Base-by-base conservation (phyloP, 768 basidiomycete genomes). In the Hericium erinaceus region DNA sequence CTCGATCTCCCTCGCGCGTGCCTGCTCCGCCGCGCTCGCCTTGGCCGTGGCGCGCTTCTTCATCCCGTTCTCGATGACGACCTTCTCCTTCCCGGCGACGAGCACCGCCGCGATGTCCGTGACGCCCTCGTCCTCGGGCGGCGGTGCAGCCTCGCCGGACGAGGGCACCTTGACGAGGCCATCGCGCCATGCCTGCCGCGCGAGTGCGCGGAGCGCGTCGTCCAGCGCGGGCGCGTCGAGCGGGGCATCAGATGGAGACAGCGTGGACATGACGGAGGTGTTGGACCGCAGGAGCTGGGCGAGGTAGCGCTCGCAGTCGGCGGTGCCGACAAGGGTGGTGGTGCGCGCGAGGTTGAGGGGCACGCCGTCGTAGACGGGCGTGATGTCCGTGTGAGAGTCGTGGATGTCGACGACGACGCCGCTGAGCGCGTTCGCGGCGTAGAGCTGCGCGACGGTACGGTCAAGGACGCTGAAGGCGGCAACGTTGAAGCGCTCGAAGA, bases 401-500 rank as follows among this genome's bases (percentile, higher is more conserved):
- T 84, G 87, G 60, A 97, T 81, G 70, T 95, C 94, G 58, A 97
- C 77, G 41, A 92, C 82, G 52, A 95, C 71, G 50, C 92, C 91
- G 56, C 72, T 81, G 58, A 89, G 76, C 56, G 77, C 77, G 62
- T 85, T 86, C 15, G 81, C 81, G 20, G 92, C 83, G 70, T 90
- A 95, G 48, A 95, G 73, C 63, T 93, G 89, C 9, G 89, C 81
- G 69, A 93, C 80, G 20, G 93, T 87, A 0, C 92, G 88, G 57
- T 94, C 87, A 52, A 93, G 75, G 62, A 94, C 77, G 56, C 81
- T 80, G 61, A 95, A 82, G 15, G 84, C 89, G 9, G 94, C 86
- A 26, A 88, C 86, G 66, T 94, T 93, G 80, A 95, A 90, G 24
- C 89, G 86, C 67, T 95, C 93, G 64, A 97, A 97, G 72, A 95